phyloP scores from a whole-genome alignment of 768 basidiomycete genomes.

The Pisolithus albus region DNA sequence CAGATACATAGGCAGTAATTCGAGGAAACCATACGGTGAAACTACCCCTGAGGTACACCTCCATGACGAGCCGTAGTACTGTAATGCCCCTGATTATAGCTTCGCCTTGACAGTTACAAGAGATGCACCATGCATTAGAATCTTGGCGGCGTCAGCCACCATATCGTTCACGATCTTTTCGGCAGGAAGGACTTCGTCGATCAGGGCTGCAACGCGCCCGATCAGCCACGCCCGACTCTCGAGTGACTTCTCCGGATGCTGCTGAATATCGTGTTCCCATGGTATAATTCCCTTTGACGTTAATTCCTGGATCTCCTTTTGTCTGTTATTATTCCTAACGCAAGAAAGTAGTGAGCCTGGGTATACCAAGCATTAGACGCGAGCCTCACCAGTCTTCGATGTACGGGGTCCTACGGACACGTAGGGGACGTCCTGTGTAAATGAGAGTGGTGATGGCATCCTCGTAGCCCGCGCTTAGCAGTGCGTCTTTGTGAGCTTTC shows the following conservation, averaged over 20 bases:
- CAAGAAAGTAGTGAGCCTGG: not conserved
- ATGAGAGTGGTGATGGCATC: slow-evolving; percentile 83
- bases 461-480: slow-evolving; percentile 64
- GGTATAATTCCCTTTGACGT: slow-evolving; percentile 83
- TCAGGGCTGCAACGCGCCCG: slow-evolving; percentile 71
- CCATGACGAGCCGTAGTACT: too few species aligned
- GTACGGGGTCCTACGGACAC: slow-evolving; percentile 80
- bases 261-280: slow-evolving; percentile 58
- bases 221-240: slow-evolving; percentile 71
- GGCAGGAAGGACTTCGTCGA: slow-evolving; percentile 74
- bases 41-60: too few species aligned
- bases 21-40: too few species aligned
- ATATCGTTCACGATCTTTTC: slow-evolving; percentile 78
- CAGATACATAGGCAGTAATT: too few species aligned
- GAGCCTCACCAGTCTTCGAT: slow-evolving; percentile 69
- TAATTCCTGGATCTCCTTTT: slow-evolving; percentile 75
- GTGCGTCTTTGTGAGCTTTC: slow-evolving; percentile 75
- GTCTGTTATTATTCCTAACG: slow-evolving; percentile 66
- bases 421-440: slow-evolving; percentile 83
- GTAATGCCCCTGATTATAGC: slow-evolving; percentile 28
- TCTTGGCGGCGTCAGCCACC: slow-evolving; percentile 51
- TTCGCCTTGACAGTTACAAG: slow-evolving; percentile 41
- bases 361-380: not conserved
- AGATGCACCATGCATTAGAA: slow-evolving; percentile 36
- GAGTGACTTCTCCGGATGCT: slow-evolving; percentile 75